Conservation (phyloP, 805 yeast genomes). For the Phaffomyces antillensis region DNA sequence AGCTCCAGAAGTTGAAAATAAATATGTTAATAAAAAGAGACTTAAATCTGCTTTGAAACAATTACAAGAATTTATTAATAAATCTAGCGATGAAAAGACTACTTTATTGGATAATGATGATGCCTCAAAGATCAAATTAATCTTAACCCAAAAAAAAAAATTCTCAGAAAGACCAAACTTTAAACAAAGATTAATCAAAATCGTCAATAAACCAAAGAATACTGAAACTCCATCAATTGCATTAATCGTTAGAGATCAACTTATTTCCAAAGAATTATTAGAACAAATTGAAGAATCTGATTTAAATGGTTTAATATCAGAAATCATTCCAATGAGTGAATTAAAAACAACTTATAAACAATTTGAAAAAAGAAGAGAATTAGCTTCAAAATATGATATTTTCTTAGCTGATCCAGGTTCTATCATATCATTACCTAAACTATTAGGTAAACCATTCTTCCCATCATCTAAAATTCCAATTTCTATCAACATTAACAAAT, state of each 20-base stretch:
- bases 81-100: too few relatives aligned
- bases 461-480: constrained; percentile 58
- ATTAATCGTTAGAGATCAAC: constrained; percentile 60
- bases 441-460: constrained; percentile 76
- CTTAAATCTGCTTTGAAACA: too few relatives aligned
- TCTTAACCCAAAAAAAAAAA: constrained; percentile 48
- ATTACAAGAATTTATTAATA: too few relatives aligned
- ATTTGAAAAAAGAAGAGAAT: constrained; percentile 80
- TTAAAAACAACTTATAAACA: constrained; percentile 80
- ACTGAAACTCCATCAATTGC: constrained; percentile 45
- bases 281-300: constrained; percentile 24
- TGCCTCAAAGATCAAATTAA: constrained; percentile 4
- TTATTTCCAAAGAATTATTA: constrained; percentile 28
- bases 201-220: constrained; percentile 33
- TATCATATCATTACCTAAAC: constrained; percentile 70
- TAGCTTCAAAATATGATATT: constrained; percentile 59
- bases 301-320: constrained; percentile 25
- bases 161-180: constrained; percentile 47
- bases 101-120: constrained; percentile 2
- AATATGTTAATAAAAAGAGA: too few relatives aligned
- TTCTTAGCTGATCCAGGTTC: constrained; percentile 83
- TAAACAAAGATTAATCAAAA: constrained; percentile 29
- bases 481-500: constrained; percentile 44
- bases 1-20: constrained; percentile 14
- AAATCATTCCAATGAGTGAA: constrained; percentile 64